Percentiles rank a stretch among this genome's conserved stretches.
Conservation (phyloP, 1,284 basidiomycete species). For the Pisolithus thermaeus region DNA sequence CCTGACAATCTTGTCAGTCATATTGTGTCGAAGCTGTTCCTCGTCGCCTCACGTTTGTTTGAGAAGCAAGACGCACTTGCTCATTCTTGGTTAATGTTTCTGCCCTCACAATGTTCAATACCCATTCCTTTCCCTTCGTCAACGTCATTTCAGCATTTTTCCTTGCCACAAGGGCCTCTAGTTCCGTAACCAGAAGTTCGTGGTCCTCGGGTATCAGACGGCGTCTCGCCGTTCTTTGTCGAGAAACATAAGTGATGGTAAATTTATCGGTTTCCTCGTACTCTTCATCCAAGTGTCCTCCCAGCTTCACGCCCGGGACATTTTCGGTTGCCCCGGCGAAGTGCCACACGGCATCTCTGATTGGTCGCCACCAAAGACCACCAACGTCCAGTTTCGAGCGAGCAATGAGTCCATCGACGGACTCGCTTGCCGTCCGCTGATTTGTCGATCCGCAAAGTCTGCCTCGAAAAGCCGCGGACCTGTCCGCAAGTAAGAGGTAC, state of each 20-base stretch:
- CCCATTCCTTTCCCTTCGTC: slow-evolving; percentile 36
- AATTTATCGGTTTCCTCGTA: slow-evolving; percentile 41
- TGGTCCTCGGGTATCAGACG: slow-evolving; percentile 60
- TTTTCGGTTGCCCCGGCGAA: slow-evolving; percentile 46
- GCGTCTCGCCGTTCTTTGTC: slow-evolving; percentile 50
- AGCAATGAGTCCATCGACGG: slow-evolving; percentile 35
- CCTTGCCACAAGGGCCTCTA: slow-evolving; percentile 48
- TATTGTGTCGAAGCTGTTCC: background rate
- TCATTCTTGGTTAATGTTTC: slow-evolving; percentile 67
- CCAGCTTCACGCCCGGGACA: background rate
- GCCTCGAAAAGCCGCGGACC: slow-evolving; percentile 70
- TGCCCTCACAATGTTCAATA: slow-evolving; percentile 60
- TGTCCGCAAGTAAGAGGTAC: slow-evolving; percentile 59
- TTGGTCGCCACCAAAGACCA: slow-evolving; percentile 66
- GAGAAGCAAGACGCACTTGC: slow-evolving; percentile 56
- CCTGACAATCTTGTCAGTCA: slow-evolving; percentile 33
- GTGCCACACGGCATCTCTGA: slow-evolving; percentile 54
- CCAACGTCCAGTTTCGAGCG: slow-evolving; percentile 23
- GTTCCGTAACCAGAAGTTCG: slow-evolving; percentile 46
- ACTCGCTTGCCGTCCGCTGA: slow-evolving; percentile 65
- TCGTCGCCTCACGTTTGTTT: slow-evolving; percentile 51
- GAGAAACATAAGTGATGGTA: slow-evolving; percentile 71
- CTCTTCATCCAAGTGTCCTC: slow-evolving; percentile 14
- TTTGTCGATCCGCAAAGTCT: slow-evolving; percentile 52
- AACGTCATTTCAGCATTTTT: slow-evolving; percentile 28